Base-by-base conservation (phyloP, 345 rosid genomes). In the Gossypioides kirkii region DNA sequence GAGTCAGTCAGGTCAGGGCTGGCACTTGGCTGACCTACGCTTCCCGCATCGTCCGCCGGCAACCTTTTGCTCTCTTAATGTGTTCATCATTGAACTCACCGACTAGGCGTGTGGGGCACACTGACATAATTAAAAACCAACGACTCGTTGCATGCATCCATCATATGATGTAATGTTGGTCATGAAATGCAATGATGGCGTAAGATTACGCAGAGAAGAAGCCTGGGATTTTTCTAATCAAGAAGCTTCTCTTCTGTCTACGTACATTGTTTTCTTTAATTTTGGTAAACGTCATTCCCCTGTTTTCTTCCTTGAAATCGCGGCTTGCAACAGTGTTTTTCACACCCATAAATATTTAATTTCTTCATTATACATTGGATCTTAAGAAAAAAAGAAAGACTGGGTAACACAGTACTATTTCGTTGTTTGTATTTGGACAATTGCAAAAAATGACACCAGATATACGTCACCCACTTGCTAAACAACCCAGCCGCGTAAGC, bases 401-500 rank as follows among this genome's bases (percentile, higher is more conserved):
- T 49, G 16, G 2, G 14, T 10, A 2, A 50, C 26, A 17, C 59
- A 6, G 10, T 3, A 23, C 4, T 2, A 12, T 54, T 26, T 26
- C 6, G 7, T 12, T 26, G 9, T 13, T 10, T 41, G 47, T 4
- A 20, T 20, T 3, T 13, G 22, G 42, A 68, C 56, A 26, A 26
- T 68, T 17, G 11, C 38, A 16, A 18, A 26, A 60, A 42, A 28
- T 60, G 74, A 70, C 76, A 12, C 25, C 10, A 49, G 2, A 8
- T 11, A 5, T 23, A 80, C 77, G 79, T 73, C 77, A 80, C 16
- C 71, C 73, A 73, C 11, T 53, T 69, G 69, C 17, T 36, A 67
- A 6, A 25, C 61, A 47, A 26, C 41, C 32, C 46, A 46, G 28
- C 32, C 71, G 76, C 74, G 71, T 64, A 53, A 72, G 73, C 73